Evolutionary conservation across 2,329 filamentous ascomycete species (phyloP), one percentile per base, ranked within the genome.

Genomic region (Aspergillus sp.): DNA sequence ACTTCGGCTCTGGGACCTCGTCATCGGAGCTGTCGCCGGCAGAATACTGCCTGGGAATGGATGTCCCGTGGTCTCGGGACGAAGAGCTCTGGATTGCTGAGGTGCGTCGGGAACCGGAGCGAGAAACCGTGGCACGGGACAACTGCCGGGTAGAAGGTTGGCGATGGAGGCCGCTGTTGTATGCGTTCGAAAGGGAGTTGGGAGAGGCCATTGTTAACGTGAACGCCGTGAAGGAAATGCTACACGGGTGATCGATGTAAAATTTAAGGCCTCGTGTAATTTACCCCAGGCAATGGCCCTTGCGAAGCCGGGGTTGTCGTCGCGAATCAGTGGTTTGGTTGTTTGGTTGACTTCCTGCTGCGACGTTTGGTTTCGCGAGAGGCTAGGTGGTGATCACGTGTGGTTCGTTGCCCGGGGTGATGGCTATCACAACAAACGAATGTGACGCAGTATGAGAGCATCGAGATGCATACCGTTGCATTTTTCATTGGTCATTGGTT

Each of bases 21-120:
- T 96, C 91, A 69, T 96, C 91, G 20, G 90, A 95, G 74, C 88
- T 95, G 64, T 95, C 90, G 59, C 88, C 84, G 56, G 84, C 66
- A 1, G 74, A 70, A 54, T 62, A 67, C 15, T 62, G 58, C 42
- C 60, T 60, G 3, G 64, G 50, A 2, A 60, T 43, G 5, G 58
- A 55, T 38, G 48, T 45, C 42, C 49, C 49, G n/a, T 57, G 54
- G 27, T 56, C 54, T 41, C 53, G 50, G 32, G 47, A 54, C 46
- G 43, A 47, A 47, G 50, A 46, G 44, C 57, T 49, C 25, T 55
- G 54, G 44, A 57, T 52, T 50, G 56, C 60, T 48, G 64, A 62
- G 45, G 53, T 56, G 49, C 64, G 62, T 53, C 62, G 60, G 50
- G 63, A 62, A 44, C 60, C 53, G 20, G 60, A 56, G 53, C 62